These are phyloP conservation scores for Anacardium occidentale DNA, from an alignment of 345 rosid species.

Conservation along the genomic window DNA sequence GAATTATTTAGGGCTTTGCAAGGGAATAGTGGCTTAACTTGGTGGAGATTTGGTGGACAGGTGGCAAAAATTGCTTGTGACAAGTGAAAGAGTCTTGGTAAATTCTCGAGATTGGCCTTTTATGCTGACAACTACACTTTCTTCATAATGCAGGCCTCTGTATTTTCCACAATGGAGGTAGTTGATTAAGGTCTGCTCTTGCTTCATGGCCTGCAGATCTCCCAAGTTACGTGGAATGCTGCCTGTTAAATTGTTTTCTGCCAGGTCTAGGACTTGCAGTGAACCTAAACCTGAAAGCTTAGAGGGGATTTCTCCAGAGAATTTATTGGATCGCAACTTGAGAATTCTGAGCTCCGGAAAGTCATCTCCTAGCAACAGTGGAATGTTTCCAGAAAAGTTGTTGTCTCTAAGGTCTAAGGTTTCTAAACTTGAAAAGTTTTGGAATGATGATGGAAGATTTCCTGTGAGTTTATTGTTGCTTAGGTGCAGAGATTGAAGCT, in stretches of 20 bases:
- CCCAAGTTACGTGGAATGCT: conserved; percentile 36
- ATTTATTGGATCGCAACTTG: conserved; percentile 24
- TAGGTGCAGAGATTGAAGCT: conserved; percentile 30
- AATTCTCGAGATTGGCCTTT: conserved; percentile 16
- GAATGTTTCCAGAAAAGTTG: conserved; percentile 29
- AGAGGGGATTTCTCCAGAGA: conserved; percentile 37
- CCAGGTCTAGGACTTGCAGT: conserved; percentile 46
- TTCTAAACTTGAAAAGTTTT: conserved; percentile 31
- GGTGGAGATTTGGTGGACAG: too few relatives aligned
- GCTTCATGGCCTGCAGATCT: conserved; percentile 38
- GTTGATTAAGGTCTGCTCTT: conserved; percentile 22
- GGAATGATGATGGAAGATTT: conserved; percentile 29
- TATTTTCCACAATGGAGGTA: conserved; percentile 35
- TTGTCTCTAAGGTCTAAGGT: conserved; percentile 44
- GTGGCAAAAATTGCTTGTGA: too few relatives aligned
- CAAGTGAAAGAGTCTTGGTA: conserved; percentile 47
- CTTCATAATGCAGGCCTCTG: conserved; percentile 35
- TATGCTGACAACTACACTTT: conserved; percentile 18
- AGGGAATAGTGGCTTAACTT: too few relatives aligned
- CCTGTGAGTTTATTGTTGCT: conserved; percentile 36
- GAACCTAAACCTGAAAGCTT: conserved; percentile 29
- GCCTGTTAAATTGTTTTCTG: conserved; percentile 43
- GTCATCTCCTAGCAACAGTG: conserved; percentile 34
- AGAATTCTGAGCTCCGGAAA: conserved; percentile 29
- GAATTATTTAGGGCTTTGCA: too few relatives aligned